phyloP scores from a whole-genome alignment of 805 yeast species.

The Kuraishia hungarica region DNA sequence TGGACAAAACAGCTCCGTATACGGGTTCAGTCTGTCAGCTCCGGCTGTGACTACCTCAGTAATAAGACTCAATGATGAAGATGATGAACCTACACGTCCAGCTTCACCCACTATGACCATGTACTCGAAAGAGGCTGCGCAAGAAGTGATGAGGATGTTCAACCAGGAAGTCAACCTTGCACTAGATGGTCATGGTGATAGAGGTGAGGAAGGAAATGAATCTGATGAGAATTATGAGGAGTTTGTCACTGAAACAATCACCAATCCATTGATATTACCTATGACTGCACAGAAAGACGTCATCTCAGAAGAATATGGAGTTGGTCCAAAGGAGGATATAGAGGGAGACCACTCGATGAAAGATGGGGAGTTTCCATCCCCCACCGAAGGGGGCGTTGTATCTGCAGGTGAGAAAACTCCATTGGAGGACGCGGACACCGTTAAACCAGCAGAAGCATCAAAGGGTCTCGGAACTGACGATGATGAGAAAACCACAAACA shows the following conservation, averaged over 20 bases:
- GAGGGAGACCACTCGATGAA: too few species aligned
- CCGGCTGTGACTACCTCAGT: background rate
- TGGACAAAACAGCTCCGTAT: background rate
- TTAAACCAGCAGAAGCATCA: too few species aligned
- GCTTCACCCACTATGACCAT: conserved; percentile 74
- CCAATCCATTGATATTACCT: conserved; percentile 9
- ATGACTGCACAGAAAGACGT: background rate
- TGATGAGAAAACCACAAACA: too few species aligned
- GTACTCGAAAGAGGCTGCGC: conserved; percentile 65
- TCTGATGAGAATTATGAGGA: conserved; percentile 16
- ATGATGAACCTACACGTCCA: conserved; percentile 17
- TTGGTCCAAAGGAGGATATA: too few species aligned
- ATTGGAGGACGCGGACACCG: too few species aligned
- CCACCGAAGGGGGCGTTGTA: too few species aligned
- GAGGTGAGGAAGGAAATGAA: conserved; percentile 5
- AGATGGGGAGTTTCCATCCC: too few species aligned
- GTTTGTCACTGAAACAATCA: conserved; percentile 42
- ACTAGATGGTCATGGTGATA: conserved; percentile 2
- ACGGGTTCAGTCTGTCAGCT: background rate
- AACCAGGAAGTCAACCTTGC: conserved; percentile 39
- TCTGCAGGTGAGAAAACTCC: too few species aligned
- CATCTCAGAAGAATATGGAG: too few species aligned
- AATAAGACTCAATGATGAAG: background rate
- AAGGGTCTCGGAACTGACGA: too few species aligned
- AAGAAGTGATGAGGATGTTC: conserved; percentile 71